phyloP scores from a whole-genome alignment of 2,329 filamentous ascomycete species.

The Claviceps citrina region DNA sequence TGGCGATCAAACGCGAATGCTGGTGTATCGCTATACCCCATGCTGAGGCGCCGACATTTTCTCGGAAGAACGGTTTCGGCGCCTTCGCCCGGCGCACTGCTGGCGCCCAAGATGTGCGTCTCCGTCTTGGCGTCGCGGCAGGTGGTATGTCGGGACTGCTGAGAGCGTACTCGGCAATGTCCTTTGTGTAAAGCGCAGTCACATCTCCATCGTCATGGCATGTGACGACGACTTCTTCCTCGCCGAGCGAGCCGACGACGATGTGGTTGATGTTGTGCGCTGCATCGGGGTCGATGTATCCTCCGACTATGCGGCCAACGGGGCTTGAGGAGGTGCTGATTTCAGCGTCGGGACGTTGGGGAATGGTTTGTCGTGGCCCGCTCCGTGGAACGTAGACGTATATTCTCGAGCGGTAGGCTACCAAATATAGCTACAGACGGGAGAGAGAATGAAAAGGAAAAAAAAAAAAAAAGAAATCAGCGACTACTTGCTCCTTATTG shows the following conservation, averaged over 20 bases:
- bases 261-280: constrained; percentile 56
- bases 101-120: too few relatives aligned
- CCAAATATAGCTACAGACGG: constrained; percentile 40
- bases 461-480: too few relatives aligned
- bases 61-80: constrained; percentile 47
- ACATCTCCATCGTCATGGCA: constrained; percentile 65
- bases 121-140: constrained; percentile 5
- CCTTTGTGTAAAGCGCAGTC: constrained; percentile 49
- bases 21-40: constrained; percentile 82
- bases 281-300: constrained; percentile 34
- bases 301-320: constrained; percentile 26
- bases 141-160: constrained; percentile 3
- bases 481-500: too few relatives aligned
- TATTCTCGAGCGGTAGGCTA: constrained; percentile 40
- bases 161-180: constrained; percentile 30
- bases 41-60: constrained; percentile 62
- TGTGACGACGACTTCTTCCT: constrained; percentile 51
- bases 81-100: constrained; percentile 2
- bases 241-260: constrained; percentile 51
- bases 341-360: constrained; percentile 32
- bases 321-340: constrained; percentile 29
- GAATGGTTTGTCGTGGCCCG: constrained; percentile 32
- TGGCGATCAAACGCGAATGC: constrained; percentile 68
- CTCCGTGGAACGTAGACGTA: constrained; percentile 39
- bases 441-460: not conserved